Conservation (phyloP, 1,284 basidiomycete species). For the Trichosporon faecale region DNA sequence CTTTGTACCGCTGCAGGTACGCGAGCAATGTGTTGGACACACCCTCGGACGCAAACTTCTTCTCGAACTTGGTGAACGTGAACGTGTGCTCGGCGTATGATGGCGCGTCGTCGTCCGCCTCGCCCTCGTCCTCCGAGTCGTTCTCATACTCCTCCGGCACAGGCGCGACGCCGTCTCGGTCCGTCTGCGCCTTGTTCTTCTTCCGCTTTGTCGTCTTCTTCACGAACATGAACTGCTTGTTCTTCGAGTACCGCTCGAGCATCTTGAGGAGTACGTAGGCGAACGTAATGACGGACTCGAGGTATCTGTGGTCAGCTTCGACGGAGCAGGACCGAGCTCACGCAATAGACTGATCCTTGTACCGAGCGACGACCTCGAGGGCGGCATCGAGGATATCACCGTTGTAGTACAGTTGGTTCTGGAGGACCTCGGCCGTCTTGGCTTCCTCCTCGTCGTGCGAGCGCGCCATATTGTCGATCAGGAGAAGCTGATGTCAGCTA, state of each 20-base stretch:
- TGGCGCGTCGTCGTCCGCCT: slow-evolving; percentile 61
- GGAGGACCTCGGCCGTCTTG: slow-evolving; percentile 73
- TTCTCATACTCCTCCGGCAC: slow-evolving; percentile 43
- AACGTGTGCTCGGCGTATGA: slow-evolving; percentile 77
- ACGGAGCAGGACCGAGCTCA: slow-evolving; percentile 31
- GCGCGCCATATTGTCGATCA: slow-evolving; percentile 66
- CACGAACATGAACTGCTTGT: slow-evolving; percentile 69
- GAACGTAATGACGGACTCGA: slow-evolving; percentile 77
- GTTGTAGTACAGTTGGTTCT: slow-evolving; percentile 87
- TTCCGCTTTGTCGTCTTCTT: slow-evolving; percentile 64
- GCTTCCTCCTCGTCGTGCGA: slow-evolving; percentile 60
- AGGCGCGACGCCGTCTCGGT: slow-evolving; percentile 15
- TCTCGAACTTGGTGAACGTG: slow-evolving; percentile 82
- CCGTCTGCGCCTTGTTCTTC: slow-evolving; percentile 36
- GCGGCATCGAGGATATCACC: slow-evolving; percentile 85
- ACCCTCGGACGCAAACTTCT: slow-evolving; percentile 78
- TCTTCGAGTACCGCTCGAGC: slow-evolving; percentile 81
- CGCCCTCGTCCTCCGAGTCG: slow-evolving; percentile 55
- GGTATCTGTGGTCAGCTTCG: slow-evolving; percentile 58
- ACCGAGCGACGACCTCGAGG: slow-evolving; percentile 68
- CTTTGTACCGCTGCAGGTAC: slow-evolving; percentile 75
- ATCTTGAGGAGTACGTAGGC: slow-evolving; percentile 76
- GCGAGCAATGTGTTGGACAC: slow-evolving; percentile 75
- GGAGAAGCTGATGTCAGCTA: slow-evolving; percentile 58
- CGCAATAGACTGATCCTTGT: slow-evolving; percentile 61